Percentiles rank a stretch among this genome's conserved stretches.
These are phyloP conservation scores for Suillus luteus DNA, from an alignment of 768 basidiomycete genomes.

Conservation along the genomic window DNA sequence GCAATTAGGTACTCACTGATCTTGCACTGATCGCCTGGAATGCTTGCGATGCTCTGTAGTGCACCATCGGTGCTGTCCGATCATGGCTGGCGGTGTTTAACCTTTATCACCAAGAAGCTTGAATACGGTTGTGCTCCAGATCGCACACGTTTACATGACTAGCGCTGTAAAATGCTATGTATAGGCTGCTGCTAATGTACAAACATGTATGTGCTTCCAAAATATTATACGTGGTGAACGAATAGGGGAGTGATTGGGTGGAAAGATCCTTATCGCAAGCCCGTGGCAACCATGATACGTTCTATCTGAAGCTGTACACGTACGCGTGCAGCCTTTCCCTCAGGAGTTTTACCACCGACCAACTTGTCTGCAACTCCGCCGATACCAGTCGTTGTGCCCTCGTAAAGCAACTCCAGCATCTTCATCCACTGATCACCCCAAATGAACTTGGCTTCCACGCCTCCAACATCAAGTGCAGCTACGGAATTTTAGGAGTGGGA, in stretches of 20 bases:
- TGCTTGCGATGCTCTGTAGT: background rate
- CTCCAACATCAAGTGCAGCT: slow-evolving; percentile 77
- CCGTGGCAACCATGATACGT: slow-evolving; percentile 47
- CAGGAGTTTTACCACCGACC: slow-evolving; percentile 62
- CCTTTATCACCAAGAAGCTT: too few species aligned
- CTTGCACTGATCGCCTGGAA: background rate
- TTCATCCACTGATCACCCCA: slow-evolving; percentile 86
- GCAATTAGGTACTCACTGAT: background rate
- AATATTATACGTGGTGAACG: slow-evolving; percentile 10
- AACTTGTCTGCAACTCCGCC: slow-evolving; percentile 39
- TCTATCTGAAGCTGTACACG: slow-evolving; percentile 69
- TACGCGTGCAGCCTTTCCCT: slow-evolving; percentile 63
- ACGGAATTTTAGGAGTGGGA: slow-evolving; percentile 14
- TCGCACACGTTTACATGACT: background rate
- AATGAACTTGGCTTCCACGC: slow-evolving; percentile 54
- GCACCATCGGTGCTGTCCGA: background rate
- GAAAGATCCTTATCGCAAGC: slow-evolving; percentile 9
- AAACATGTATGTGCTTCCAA: slow-evolving; percentile 5
- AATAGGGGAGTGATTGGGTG: slow-evolving; percentile 7
- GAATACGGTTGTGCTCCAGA: background rate
- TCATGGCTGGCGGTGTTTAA: background rate
- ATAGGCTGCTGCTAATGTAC: slow-evolving; percentile 11
- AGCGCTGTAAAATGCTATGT: background rate
- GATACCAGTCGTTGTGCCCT: slow-evolving; percentile 59
- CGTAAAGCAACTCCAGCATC: slow-evolving; percentile 64